Percentiles rank a stretch among this genome's conserved stretches.
Conservation (phyloP, 257 asterid genomes). For the Solanum paucissectum region DNA sequence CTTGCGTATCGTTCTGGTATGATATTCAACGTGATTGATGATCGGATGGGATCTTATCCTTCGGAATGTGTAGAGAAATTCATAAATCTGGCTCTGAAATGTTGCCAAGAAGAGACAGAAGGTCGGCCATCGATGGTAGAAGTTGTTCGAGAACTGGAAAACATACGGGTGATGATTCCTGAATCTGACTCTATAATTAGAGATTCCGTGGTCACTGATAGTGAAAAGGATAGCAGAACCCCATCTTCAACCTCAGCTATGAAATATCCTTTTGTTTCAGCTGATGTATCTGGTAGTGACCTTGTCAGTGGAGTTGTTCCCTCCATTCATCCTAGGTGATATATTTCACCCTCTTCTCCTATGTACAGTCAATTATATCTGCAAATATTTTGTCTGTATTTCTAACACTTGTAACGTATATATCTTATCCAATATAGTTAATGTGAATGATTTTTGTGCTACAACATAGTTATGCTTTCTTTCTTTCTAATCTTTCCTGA, state of each 20-base stretch:
- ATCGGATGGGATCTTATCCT: conserved; percentile 66
- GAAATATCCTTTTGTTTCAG: conserved; percentile 29
- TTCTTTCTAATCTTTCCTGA: not conserved
- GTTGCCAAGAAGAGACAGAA: conserved; percentile 56
- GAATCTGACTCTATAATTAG: conserved; percentile 31
- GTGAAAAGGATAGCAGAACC: conserved; percentile 13
- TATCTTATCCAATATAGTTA: not conserved
- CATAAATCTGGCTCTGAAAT: conserved; percentile 48
- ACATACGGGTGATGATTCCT: conserved; percentile 50
- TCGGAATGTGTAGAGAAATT: conserved; percentile 57
- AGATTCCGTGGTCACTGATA: conserved; percentile 20
- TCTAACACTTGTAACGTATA: not conserved
- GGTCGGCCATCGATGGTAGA: conserved; percentile 59
- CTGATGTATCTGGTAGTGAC: conserved; percentile 53
- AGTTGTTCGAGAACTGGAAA: conserved; percentile 66
- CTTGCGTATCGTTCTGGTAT: conserved; percentile 48
- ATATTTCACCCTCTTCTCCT: not conserved
- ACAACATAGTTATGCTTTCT: not conserved
- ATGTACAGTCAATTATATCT: not conserved
- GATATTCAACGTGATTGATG: conserved; percentile 61
- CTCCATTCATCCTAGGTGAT: conserved; percentile 49
- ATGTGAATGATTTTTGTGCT: not conserved
- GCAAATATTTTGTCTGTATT: not conserved
- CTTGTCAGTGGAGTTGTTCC: conserved; percentile 55
- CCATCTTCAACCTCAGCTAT: conserved; percentile 32